Percentiles rank a stretch among this genome's conserved stretches.
Conservation (phyloP, 768 basidiomycete genomes). For the Candolleomyces eurysporus region DNA sequence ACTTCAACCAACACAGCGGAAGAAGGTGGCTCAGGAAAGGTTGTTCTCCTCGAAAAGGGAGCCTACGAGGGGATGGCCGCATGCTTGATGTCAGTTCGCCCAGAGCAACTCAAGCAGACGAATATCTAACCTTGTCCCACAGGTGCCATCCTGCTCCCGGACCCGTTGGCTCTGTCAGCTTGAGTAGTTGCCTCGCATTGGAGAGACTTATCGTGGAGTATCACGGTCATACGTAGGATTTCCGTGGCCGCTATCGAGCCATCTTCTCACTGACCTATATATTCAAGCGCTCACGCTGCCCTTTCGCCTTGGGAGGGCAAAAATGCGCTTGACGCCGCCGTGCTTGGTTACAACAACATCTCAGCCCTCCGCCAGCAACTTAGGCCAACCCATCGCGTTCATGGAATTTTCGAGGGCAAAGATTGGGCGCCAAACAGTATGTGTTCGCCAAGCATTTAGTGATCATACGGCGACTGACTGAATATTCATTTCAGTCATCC, state of each 20-base stretch:
- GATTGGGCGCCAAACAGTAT: conserved; percentile 75
- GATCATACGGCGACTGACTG: neutral
- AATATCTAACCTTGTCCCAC: neutral
- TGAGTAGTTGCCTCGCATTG: conserved; percentile 64
- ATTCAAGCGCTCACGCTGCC: conserved; percentile 69
- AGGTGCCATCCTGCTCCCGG: conserved; percentile 87
- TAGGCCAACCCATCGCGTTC: conserved; percentile 71
- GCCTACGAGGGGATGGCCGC: conserved; percentile 76
- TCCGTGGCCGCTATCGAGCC: neutral
- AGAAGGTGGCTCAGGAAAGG: conserved; percentile 76
- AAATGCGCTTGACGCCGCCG: conserved; percentile 86
- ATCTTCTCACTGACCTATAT: neutral
- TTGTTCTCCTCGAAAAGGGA: conserved; percentile 62
- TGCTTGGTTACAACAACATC: conserved; percentile 78
- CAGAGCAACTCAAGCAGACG: neutral
- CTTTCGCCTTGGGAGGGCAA: conserved; percentile 83
- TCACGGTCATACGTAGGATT: conserved; percentile 66
- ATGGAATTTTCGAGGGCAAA: conserved; percentile 74
- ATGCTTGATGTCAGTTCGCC: conserved; percentile 61
- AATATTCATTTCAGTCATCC: conserved; percentile 57
- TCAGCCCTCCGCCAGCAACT: conserved; percentile 82
- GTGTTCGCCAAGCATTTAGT: conserved; percentile 16
- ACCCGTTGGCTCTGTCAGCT: conserved; percentile 62
- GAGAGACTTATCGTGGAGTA: conserved; percentile 63
- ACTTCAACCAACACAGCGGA: conserved; percentile 47